Base-by-base conservation (phyloP, 495 filamentous ascomycete genomes). In the Hypoxylon lienhwacheense region DNA sequence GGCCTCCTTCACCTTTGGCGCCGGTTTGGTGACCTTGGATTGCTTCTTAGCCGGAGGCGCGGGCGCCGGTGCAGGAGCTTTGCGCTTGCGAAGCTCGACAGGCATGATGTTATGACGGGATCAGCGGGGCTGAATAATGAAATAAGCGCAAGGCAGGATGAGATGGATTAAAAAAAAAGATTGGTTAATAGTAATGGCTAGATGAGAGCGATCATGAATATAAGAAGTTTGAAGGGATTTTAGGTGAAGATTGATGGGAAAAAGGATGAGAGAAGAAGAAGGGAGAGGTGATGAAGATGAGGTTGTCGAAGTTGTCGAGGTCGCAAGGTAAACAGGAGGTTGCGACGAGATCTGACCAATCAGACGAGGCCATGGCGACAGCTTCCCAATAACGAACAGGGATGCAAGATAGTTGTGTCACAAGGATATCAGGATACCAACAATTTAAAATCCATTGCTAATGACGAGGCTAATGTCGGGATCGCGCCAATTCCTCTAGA, bases 61-160 rank as follows among this genome's bases (percentile, higher is more conserved):
- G 44, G 79, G 71, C 32, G 76, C 74, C 20, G 81, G 77, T 49
- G 78, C 76, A 34, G 79, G 76, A 43, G 85, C 81, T 71, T 88
- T 89, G 75, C 87, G 84, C 75, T 90, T 90, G 68, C 87, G 80
- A 29, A 89, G 76, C 73, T 89, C 86, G 48, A 73, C 69, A 60
- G 75, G 73, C 78, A 82, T 82, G 39, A 26, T 67, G 57, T 19
- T 28, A 53, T 33, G 28, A 42, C 8, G 28, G 41, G n/a, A 19
- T 26, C 21, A 12, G 41, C 16, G 26, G 16, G 54, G 29, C 37
- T 52, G 35, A 46, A 55, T 53, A 60, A 53, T 46, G 28, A 21
- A 32, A 42, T 44, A 45, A 8, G 22, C 10, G 43, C 19, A n/a
- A 10, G 7, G 28, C 14, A 29, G 46, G 46, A 43, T 34, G 24